These are phyloP conservation scores for Blastobotrys terrestris DNA, from an alignment of 805 yeast genomes.

Conservation along the genomic window DNA sequence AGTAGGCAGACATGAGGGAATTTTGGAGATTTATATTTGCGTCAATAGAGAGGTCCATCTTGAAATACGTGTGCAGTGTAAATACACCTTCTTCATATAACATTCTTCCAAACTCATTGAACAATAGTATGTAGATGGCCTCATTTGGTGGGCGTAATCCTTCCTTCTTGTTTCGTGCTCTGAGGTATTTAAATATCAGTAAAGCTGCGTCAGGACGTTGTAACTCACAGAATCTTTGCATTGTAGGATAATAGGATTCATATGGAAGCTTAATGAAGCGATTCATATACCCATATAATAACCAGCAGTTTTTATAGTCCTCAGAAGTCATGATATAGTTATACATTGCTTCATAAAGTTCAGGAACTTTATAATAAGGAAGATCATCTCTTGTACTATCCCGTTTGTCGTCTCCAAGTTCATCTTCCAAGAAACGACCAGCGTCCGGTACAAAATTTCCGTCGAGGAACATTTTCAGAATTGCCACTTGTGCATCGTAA, in stretches of 20 bases:
- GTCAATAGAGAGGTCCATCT: constrained; percentile 53
- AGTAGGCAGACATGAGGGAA: constrained; percentile 57
- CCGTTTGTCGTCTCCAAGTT: constrained; percentile 30
- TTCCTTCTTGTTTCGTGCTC: constrained; percentile 47
- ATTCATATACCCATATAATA: constrained; percentile 51
- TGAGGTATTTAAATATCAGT: constrained; percentile 53
- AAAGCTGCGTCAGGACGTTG: constrained; percentile 58
- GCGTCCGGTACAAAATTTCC: constrained; percentile 37
- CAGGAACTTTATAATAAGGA: constrained; percentile 28
- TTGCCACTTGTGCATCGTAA: constrained; percentile 34
- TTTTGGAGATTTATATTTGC: constrained; percentile 56
- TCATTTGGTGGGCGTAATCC: constrained; percentile 46
- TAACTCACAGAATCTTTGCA: constrained; percentile 48
- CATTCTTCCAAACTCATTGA: constrained; percentile 53
- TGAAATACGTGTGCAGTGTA: constrained; percentile 55
- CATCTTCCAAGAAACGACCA: constrained; percentile 38
- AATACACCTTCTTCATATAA: constrained; percentile 59
- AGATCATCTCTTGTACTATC: constrained; percentile 19
- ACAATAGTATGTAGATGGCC: constrained; percentile 54
- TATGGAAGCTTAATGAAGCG: constrained; percentile 51
- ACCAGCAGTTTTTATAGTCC: constrained; percentile 46
- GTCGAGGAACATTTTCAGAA: constrained; percentile 34
- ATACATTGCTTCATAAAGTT: constrained; percentile 39
- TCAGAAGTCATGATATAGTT: constrained; percentile 38
- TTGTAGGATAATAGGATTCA: constrained; percentile 52